These are phyloP conservation scores for Sequoiadendron giganteum DNA, from an alignment of 75 land plant genomes.

Conservation along the genomic window DNA sequence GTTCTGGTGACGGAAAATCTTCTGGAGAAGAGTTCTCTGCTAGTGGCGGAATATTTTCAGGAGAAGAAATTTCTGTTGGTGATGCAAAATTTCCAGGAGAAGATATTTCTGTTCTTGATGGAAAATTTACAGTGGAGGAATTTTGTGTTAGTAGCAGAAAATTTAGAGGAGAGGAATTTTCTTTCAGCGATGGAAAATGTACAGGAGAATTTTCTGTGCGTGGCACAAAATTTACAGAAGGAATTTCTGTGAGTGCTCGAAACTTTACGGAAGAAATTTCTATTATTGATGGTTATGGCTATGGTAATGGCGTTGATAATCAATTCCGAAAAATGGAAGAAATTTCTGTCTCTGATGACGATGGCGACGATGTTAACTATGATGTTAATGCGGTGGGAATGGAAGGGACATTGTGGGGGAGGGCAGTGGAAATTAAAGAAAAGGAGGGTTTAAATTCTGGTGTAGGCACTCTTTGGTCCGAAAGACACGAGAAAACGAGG, in stretches of 20 bases:
- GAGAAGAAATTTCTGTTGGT: background rate
- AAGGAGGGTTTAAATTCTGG: background rate
- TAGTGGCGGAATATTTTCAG: too few species aligned
- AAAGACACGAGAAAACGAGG: background rate
- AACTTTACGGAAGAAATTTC: background rate
- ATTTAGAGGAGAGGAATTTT: background rate
- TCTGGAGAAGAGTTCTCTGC: too few species aligned
- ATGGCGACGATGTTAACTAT: background rate
- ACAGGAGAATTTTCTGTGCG: background rate
- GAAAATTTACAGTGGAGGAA: background rate
- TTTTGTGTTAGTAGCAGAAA: background rate
- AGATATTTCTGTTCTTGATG: background rate
- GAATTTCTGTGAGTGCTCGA: background rate
- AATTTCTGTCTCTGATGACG: background rate
- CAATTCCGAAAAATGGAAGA: background rate
- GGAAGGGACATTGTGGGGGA: slow-evolving; percentile 46
- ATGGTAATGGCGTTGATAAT: background rate
- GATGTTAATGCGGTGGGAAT: slow-evolving; percentile 5
- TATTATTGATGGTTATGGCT: background rate
- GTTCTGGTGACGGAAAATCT: too few species aligned
- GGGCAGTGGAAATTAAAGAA: background rate
- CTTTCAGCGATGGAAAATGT: background rate
- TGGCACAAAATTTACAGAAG: background rate
- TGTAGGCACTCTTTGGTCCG: background rate
- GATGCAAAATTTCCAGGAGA: background rate